These are phyloP conservation scores for grape (Vitis vinifera) DNA, from an alignment of 164 flowering plant genomes.

Conservation along the genomic window DNA sequence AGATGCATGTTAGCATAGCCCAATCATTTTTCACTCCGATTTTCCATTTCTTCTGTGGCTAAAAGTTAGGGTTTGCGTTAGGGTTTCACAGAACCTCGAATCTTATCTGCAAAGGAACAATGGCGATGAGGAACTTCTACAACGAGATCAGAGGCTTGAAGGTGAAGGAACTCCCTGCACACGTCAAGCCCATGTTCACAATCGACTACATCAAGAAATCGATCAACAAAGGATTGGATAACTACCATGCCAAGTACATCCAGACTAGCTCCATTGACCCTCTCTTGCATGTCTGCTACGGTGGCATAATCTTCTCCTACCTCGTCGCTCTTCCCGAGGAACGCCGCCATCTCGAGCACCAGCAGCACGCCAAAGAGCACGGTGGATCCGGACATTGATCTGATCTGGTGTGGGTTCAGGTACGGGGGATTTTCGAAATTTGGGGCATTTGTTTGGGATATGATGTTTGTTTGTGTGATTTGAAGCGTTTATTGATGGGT, in stretches of 20 bases:
- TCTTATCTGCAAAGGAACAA: constrained; percentile 10
- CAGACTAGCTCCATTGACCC: constrained; percentile 69
- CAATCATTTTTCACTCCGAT: too few species aligned
- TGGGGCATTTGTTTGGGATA: too few species aligned
- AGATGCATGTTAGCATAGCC: too few species aligned
- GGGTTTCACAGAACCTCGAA: too few species aligned
- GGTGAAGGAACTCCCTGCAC: constrained; percentile 68
- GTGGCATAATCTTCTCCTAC: constrained; percentile 84
- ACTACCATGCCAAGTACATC: constrained; percentile 75
- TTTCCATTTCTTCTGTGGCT: too few species aligned
- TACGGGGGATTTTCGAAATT: too few species aligned
- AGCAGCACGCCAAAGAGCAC: constrained; percentile 68
- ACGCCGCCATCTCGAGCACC: constrained; percentile 86
- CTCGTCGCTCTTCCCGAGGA: constrained; percentile 91
- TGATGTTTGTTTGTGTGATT: too few species aligned
- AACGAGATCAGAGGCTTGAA: constrained; percentile 71
- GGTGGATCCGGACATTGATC: constrained; percentile 21
- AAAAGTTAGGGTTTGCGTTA: too few species aligned
- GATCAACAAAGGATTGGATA: constrained; percentile 55
- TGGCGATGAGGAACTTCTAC: constrained; percentile 74
- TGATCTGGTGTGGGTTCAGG: too few species aligned
- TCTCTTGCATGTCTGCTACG: constrained; percentile 76
- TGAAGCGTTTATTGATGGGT: too few species aligned
- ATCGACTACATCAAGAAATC: constrained; percentile 43
- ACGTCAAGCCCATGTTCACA: constrained; percentile 67